phyloP scores from a whole-genome alignment of 1,139 yeast species.

The Lodderomyces jiufengensis region DNA sequence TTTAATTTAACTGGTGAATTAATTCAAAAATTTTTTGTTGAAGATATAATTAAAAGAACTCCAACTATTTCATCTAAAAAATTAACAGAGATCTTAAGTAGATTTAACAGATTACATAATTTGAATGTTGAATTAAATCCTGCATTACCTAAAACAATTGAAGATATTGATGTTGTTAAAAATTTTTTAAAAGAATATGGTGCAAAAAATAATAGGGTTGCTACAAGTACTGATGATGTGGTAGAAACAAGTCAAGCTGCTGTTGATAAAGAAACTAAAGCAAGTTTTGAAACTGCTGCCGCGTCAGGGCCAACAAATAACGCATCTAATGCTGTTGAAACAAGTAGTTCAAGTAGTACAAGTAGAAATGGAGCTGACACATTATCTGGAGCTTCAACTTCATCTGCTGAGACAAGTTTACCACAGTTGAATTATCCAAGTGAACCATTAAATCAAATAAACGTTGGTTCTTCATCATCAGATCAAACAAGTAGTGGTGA shows the following conservation, averaged over 20 bases:
- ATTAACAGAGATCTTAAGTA: conserved; percentile 25
- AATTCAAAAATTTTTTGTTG: conserved; percentile 9
- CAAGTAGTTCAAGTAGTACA: conserved; percentile 3
- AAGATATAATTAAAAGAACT: conserved; percentile 9
- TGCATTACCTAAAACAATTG: conserved; percentile 5
- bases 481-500: conserved; percentile 6
- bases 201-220: neutral
- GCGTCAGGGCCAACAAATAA: no score
- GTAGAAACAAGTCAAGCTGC: neutral
- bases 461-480: conserved; percentile 3
- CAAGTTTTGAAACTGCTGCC: neutral
- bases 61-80: conserved; percentile 12
- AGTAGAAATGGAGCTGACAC: conserved; percentile 7
- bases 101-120: conserved; percentile 30
- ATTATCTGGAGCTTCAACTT: conserved; percentile 4
- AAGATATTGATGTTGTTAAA: conserved; percentile 10
- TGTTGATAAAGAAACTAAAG: neutral
- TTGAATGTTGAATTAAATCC: conserved; percentile 11
- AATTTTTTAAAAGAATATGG: conserved; percentile 11
- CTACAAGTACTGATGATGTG: neutral
- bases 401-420: conserved; percentile 1
- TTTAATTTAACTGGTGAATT: conserved; percentile 13
- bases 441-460: neutral
- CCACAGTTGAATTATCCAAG: conserved; percentile 4
- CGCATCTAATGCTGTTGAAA: conserved; percentile 45